phyloP scores from a whole-genome alignment of 768 basidiomycete genomes.

The Auriculariales sp. region DNA sequence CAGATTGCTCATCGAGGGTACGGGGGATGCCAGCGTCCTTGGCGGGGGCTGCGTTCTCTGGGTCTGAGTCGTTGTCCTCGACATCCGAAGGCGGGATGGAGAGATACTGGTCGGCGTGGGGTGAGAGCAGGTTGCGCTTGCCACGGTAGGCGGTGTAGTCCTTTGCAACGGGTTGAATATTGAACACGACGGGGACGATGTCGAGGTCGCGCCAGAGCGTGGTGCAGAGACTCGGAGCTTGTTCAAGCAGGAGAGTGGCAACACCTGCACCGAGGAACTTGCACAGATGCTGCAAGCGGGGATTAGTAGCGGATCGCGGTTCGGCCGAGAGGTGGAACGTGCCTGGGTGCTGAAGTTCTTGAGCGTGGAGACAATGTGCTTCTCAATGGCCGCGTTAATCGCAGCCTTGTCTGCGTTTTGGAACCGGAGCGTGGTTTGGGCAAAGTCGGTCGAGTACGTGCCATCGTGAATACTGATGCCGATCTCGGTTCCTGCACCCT shows the following conservation, averaged over 20 bases:
- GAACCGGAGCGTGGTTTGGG: slow-evolving; percentile 42
- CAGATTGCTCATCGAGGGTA: slow-evolving; percentile 67
- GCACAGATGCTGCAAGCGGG: slow-evolving; percentile 47
- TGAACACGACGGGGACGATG: slow-evolving; percentile 58
- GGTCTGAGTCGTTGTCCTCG: not conserved
- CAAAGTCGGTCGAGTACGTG: slow-evolving; percentile 70
- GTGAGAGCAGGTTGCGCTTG: not conserved
- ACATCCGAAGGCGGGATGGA: not conserved
- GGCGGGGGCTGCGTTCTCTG: not conserved
- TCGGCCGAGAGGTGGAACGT: not conserved
- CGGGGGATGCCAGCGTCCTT: slow-evolving; percentile 36
- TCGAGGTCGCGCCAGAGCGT: slow-evolving; percentile 73
- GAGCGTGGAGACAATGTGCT: slow-evolving; percentile 45
- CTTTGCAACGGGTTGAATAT: slow-evolving; percentile 49
- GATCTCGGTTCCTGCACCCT: slow-evolving; percentile 49
- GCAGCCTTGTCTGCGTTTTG: slow-evolving; percentile 33
- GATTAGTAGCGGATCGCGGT: not conserved
- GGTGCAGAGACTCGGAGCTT: slow-evolving; percentile 78
- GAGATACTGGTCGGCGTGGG: not conserved
- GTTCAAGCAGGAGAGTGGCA: slow-evolving; percentile 52
- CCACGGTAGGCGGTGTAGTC: slow-evolving; percentile 32
- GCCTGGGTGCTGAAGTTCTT: slow-evolving; percentile 43
- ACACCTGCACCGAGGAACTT: slow-evolving; percentile 80
- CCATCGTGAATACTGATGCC: slow-evolving; percentile 74
- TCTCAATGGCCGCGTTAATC: slow-evolving; percentile 47